Percentiles rank a stretch among this genome's conserved stretches.
Evolutionary conservation across 768 basidiomycete species (phyloP).

Genomic region (Sporobolomyces pararoseus): DNA sequence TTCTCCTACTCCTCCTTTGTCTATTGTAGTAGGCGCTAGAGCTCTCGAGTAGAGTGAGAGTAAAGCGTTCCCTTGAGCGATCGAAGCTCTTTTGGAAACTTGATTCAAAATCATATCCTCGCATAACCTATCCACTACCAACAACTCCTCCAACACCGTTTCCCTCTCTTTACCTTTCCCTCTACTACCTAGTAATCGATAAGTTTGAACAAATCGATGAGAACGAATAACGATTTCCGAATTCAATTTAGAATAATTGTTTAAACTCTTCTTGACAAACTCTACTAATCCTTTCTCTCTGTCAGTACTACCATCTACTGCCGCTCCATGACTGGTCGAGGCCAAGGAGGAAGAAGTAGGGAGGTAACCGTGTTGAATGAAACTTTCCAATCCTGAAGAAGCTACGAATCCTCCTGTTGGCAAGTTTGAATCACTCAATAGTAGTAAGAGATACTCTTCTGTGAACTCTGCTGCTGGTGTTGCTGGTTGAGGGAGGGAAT

Average conservation of each 20-base stretch:
- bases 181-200: neutral
- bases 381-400: slow-evolving; percentile 88
- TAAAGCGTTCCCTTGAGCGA: slow-evolving; percentile 85
- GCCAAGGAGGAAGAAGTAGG: neutral
- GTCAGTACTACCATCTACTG: neutral
- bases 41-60: slow-evolving; percentile 82
- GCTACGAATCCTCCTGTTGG: slow-evolving; percentile 97
- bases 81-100: slow-evolving; percentile 78
- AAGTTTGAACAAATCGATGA: slow-evolving; percentile 64
- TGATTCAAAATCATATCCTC: slow-evolving; percentile 86
- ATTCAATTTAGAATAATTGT: slow-evolving; percentile 70
- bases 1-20: slow-evolving; percentile 47
- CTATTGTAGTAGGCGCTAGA: slow-evolving; percentile 58
- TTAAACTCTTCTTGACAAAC: slow-evolving; percentile 68
- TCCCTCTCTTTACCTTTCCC: slow-evolving; percentile 50
- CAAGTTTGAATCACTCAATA: slow-evolving; percentile 66
- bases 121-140: slow-evolving; percentile 54
- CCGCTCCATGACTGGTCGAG: no score
- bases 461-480: neutral
- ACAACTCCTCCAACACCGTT: neutral
- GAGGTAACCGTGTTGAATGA: slow-evolving; percentile 74
- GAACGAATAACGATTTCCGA: slow-evolving; percentile 75
- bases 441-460: slow-evolving; percentile 68
- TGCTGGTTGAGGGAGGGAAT: neutral
- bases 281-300: slow-evolving; percentile 47